Evolutionary conservation across 495 filamentous ascomycete genomes (phyloP).

Genomic region (Lineolata rhizophorae): DNA sequence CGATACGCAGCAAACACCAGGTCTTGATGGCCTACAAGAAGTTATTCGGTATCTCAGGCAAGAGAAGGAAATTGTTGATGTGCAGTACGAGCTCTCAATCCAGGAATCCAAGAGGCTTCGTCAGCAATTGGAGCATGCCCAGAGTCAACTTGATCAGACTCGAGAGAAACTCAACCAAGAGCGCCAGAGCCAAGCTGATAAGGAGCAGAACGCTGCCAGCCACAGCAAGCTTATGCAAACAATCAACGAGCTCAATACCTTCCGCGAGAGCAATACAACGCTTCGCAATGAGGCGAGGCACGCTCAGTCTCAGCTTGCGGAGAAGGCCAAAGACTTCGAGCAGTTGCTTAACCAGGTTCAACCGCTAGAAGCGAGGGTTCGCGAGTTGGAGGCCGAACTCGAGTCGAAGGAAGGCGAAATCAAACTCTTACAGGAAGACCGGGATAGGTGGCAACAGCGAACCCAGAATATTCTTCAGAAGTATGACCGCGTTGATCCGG

Average conservation of each 20-base stretch:
- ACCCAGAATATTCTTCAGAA: slow-evolving; percentile 88
- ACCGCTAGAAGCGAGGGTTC: slow-evolving; percentile 55
- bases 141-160: slow-evolving; percentile 66
- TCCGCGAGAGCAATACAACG: slow-evolving; percentile 79
- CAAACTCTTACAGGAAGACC: slow-evolving; percentile 61
- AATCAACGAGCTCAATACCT: slow-evolving; percentile 80
- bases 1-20: slow-evolving; percentile 20
- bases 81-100: slow-evolving; percentile 70
- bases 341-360: slow-evolving; percentile 55
- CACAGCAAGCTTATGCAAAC: slow-evolving; percentile 84
- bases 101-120: slow-evolving; percentile 73
- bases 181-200: slow-evolving; percentile 53
- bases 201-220: slow-evolving; percentile 40
- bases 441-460: slow-evolving; percentile 80
- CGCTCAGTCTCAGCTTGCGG: slow-evolving; percentile 45
- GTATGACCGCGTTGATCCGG: slow-evolving; percentile 85
- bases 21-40: slow-evolving; percentile 58
- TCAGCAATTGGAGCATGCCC: slow-evolving; percentile 73
- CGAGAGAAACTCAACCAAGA: slow-evolving; percentile 75
- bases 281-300: slow-evolving; percentile 68
- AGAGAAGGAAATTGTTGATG: slow-evolving; percentile 94
- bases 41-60: slow-evolving; percentile 77
- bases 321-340: slow-evolving; percentile 51
- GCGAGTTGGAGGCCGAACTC: slow-evolving; percentile 58
- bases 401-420: slow-evolving; percentile 69